Conservation (phyloP, 2,329 filamentous ascomycete genomes). For the Catunica adiposa region DNA sequence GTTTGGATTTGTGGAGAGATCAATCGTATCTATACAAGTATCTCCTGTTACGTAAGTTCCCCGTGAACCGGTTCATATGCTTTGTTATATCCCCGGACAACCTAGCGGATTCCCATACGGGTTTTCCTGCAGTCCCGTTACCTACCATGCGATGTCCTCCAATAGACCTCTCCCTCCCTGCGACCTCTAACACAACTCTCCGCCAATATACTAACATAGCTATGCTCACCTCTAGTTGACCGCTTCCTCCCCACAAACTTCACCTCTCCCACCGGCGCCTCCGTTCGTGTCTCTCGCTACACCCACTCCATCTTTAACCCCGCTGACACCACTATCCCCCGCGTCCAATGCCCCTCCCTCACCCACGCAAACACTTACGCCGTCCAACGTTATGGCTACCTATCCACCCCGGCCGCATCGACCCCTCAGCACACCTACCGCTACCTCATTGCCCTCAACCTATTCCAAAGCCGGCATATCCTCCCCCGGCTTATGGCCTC, state of each 20-base stretch:
- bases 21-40: neutral
- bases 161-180: too few relatives aligned
- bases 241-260: neutral
- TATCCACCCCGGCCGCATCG: neutral
- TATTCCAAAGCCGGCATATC: conserved; percentile 28
- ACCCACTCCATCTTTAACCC: conserved; percentile 20
- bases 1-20: neutral
- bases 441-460: conserved; percentile 38
- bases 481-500: conserved; percentile 36
- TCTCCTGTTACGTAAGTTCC: neutral
- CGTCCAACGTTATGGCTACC: conserved; percentile 17
- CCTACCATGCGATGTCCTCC: too few relatives aligned
- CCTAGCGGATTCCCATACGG: too few relatives aligned
- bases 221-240: neutral
- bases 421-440: conserved; percentile 15
- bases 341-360: conserved; percentile 20
- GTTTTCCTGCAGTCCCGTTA: too few relatives aligned
- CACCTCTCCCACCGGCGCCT: neutral
- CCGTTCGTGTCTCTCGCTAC: conserved; percentile 17
- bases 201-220: neutral
- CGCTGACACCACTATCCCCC: conserved; percentile 15
- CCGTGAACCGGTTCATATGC: too few relatives aligned
- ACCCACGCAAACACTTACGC: too few relatives aligned
- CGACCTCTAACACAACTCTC: too few relatives aligned
- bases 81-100: neutral